phyloP scores from a whole-genome alignment of 2,329 filamentous ascomycete genomes.

The Talaromyces sp. region DNA sequence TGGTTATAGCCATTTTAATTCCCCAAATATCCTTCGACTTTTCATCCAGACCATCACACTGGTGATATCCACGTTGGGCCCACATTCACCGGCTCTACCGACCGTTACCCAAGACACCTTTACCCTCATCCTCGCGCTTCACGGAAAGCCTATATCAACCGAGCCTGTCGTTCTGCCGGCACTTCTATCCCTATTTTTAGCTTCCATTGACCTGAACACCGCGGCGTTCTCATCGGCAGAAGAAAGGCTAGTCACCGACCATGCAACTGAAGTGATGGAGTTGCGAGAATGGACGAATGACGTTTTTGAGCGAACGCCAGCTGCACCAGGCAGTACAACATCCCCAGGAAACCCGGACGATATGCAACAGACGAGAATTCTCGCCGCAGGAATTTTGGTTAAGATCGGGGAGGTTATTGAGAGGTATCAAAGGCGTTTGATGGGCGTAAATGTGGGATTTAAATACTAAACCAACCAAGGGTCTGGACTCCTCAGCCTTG shows the following conservation, averaged over 20 bases:
- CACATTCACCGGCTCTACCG: conserved; percentile 68
- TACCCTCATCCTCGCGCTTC: conserved; percentile 71
- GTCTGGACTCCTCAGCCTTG: background rate
- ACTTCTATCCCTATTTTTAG: conserved; percentile 72
- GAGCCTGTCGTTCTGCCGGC: conserved; percentile 68
- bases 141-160: conserved; percentile 47
- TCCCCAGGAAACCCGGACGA: conserved; percentile 55
- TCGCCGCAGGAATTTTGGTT: conserved; percentile 79
- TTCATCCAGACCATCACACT: conserved; percentile 84
- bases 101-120: conserved; percentile 82
- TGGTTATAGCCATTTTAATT: conserved; percentile 59
- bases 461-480: conserved; percentile 23
- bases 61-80: conserved; percentile 76
- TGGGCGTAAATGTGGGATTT: conserved; percentile 61
- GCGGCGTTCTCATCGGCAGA: conserved; percentile 47
- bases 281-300: conserved; percentile 78
- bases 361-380: conserved; percentile 36
- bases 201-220: conserved; percentile 73
- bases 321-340: conserved; percentile 55
- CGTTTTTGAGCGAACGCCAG: conserved; percentile 61
- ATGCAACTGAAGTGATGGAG: conserved; percentile 75
- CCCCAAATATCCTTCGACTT: conserved; percentile 69
- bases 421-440: conserved; percentile 69
- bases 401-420: conserved; percentile 77
- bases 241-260: conserved; percentile 67